phyloP scores from a whole-genome alignment of 805 yeast species.

The Teunomyces tritomae region DNA sequence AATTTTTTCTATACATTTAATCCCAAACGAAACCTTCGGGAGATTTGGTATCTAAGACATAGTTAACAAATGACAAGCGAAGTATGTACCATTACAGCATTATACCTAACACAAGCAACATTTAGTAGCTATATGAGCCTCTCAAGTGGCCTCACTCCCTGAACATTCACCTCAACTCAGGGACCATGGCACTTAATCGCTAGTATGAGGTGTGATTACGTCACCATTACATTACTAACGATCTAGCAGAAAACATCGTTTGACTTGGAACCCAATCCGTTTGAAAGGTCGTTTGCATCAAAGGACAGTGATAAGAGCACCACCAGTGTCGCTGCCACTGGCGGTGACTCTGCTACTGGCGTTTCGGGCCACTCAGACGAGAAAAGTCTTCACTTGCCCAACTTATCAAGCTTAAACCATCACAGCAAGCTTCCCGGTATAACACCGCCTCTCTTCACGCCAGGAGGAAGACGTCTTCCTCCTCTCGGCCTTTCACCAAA shows the following conservation, averaged over 20 bases:
- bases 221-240: constrained; percentile 21
- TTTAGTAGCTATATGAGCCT: not conserved
- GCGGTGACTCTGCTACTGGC: constrained; percentile 4
- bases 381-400: constrained; percentile 37
- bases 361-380: constrained; percentile 2
- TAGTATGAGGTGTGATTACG: constrained; percentile 10
- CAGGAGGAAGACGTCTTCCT: constrained; percentile 59
- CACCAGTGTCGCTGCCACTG: not conserved
- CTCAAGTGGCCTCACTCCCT: not conserved
- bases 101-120: not conserved
- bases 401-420: constrained; percentile 25
- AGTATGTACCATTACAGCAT: not conserved
- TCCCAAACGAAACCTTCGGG: not conserved
- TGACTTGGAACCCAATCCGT: constrained; percentile 91
- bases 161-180: not conserved
- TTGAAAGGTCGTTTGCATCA: constrained; percentile 89
- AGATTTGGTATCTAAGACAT: not conserved
- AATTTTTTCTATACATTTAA: not conserved
- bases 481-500: constrained; percentile 50
- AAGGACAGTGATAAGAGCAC: constrained; percentile 32
- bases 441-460: constrained; percentile 54
- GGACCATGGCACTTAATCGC: not conserved
- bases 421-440: constrained; percentile 28
- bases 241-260: constrained; percentile 45
- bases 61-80: not conserved